phyloP scores from a whole-genome alignment of 2,329 filamentous ascomycete species.

The Sarocladium brachiariae region DNA sequence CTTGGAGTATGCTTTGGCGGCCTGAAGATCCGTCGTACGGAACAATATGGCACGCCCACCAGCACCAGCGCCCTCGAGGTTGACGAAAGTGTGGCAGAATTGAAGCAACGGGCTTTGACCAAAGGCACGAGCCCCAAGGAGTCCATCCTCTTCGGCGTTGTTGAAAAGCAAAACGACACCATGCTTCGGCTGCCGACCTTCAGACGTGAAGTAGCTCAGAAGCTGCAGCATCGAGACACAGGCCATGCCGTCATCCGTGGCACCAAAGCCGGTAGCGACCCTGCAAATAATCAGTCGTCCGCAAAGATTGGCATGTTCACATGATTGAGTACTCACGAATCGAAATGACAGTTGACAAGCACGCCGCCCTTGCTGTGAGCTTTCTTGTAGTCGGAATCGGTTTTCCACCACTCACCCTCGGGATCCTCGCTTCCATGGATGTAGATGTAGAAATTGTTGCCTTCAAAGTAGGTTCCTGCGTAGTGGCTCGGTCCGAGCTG shows the following conservation, averaged over 20 bases:
- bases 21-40: slow-evolving; percentile 78
- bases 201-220: slow-evolving; percentile 74
- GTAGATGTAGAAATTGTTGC: slow-evolving; percentile 86
- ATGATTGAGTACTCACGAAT: slow-evolving; percentile 47
- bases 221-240: slow-evolving; percentile 82
- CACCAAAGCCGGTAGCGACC: slow-evolving; percentile 85
- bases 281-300: slow-evolving; percentile 34
- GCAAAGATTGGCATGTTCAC: slow-evolving; percentile 2
- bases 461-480: slow-evolving; percentile 74
- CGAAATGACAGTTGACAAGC: slow-evolving; percentile 91
- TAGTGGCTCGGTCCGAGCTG: slow-evolving; percentile 21
- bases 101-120: slow-evolving; percentile 73
- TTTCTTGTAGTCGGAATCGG: slow-evolving; percentile 30
- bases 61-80: slow-evolving; percentile 90
- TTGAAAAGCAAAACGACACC: slow-evolving; percentile 84
- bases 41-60: slow-evolving; percentile 85
- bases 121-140: slow-evolving; percentile 82
- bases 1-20: slow-evolving; percentile 70
- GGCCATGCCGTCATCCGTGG: slow-evolving; percentile 89
- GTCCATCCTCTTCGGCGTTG: slow-evolving; percentile 90
- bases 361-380: slow-evolving; percentile 64
- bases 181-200: slow-evolving; percentile 64
- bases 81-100: slow-evolving; percentile 82
- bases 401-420: slow-evolving; percentile 66
- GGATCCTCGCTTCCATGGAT: slow-evolving; percentile 75